Percentiles rank a stretch among this genome's conserved stretches.
Evolutionary conservation across 495 filamentous ascomycete species (phyloP).

Genomic region (Ascobolus immersus): DNA sequence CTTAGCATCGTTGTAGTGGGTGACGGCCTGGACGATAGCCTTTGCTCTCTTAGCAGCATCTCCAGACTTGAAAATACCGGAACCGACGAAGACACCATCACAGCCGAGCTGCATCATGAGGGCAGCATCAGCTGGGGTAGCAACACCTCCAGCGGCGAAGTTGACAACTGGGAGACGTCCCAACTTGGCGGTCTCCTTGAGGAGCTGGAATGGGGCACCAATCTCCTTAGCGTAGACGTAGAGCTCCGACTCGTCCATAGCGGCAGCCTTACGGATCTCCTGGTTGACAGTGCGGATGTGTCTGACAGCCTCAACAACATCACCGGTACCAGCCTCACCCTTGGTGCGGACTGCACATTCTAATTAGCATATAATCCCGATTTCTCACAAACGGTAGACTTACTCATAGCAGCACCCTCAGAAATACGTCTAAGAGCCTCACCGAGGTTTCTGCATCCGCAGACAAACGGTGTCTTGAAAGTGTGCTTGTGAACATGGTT

Average conservation of each 20-base stretch:
- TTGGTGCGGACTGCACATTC: slow-evolving; percentile 47
- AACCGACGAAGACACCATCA: slow-evolving; percentile 91
- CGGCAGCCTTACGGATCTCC: slow-evolving; percentile 53
- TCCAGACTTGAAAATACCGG: slow-evolving; percentile 89
- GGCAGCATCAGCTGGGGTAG: slow-evolving; percentile 87
- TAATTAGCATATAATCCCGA: not conserved
- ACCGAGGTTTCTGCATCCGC: slow-evolving; percentile 83
- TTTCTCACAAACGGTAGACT: not conserved
- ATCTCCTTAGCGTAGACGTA: slow-evolving; percentile 58
- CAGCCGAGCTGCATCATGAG: slow-evolving; percentile 99
- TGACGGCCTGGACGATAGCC: slow-evolving; percentile 72
- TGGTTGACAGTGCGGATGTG: slow-evolving; percentile 79
- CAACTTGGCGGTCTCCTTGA: slow-evolving; percentile 65
- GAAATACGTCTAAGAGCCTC: slow-evolving; percentile 78
- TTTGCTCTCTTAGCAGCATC: slow-evolving; percentile 65
- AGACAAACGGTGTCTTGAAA: slow-evolving; percentile 80
- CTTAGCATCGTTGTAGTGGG: slow-evolving; percentile 66
- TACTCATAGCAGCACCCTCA: slow-evolving; percentile 85
- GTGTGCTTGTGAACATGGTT: slow-evolving; percentile 76
- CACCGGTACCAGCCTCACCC: slow-evolving; percentile 93
- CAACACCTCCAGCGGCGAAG: slow-evolving; percentile 92
- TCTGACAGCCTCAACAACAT: slow-evolving; percentile 86
- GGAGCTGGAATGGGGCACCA: slow-evolving; percentile 43
- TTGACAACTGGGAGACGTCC: slow-evolving; percentile 86
- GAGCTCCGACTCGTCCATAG: slow-evolving; percentile 39